phyloP scores from a whole-genome alignment of 2,329 filamentous ascomycete genomes.

The Diaporthe sp. region DNA sequence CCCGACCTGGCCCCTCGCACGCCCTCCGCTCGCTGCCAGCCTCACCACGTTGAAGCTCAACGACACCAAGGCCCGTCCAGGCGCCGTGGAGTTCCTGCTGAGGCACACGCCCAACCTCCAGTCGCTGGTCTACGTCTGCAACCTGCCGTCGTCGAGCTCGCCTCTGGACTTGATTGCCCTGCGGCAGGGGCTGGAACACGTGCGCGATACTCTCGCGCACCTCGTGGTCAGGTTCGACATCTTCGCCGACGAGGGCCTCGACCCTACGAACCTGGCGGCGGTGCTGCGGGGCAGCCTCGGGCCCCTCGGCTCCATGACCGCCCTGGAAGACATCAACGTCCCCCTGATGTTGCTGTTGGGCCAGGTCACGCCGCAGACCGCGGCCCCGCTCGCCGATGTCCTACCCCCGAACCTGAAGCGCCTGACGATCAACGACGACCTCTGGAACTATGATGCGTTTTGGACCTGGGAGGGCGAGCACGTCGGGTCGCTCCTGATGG shows the following conservation, averaged over 20 bases:
- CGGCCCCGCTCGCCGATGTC: neutral
- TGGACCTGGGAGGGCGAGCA: neutral
- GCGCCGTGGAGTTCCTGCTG: neutral
- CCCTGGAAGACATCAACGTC: neutral
- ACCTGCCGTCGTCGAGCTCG: neutral
- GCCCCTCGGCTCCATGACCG: neutral
- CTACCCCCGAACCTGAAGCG: neutral
- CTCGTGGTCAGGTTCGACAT: neutral
- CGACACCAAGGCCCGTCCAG: neutral
- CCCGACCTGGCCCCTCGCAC: neutral
- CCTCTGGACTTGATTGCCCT: accelerated
- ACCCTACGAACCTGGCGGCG: neutral
- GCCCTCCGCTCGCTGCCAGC: neutral
- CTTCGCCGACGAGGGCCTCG: neutral
- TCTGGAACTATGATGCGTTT: too few species aligned
- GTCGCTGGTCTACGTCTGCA: neutral
- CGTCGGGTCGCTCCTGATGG: neutral
- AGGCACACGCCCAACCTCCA: neutral
- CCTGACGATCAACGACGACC: neutral
- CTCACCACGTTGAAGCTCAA: neutral
- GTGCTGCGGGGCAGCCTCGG: neutral
- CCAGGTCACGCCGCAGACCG: neutral
- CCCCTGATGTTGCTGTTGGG: neutral
- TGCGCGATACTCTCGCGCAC: neutral
- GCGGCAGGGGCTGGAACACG: neutral